Evolutionary conservation across 1,284 basidiomycete genomes (phyloP).

Genomic region (Trichosporon ovoides): DNA sequence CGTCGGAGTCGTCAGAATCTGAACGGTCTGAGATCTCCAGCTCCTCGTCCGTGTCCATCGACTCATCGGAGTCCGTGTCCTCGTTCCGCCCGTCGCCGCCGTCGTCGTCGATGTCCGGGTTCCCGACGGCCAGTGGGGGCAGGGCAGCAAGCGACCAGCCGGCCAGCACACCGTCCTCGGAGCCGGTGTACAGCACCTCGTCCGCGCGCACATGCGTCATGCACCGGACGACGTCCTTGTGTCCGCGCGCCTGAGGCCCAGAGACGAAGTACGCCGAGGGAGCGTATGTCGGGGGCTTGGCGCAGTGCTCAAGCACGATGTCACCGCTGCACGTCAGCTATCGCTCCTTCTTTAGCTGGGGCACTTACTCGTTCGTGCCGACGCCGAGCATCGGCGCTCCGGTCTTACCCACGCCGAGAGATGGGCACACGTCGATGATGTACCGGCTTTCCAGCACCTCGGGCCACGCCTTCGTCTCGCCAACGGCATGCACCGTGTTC

Average conservation of each 20-base stretch:
- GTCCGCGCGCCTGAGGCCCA: constrained; percentile 36
- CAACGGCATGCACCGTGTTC: constrained; percentile 26
- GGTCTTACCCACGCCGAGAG: constrained; percentile 36
- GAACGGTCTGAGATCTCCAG: constrained; percentile 32
- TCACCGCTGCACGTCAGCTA: constrained; percentile 35
- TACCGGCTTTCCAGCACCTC: constrained; percentile 35
- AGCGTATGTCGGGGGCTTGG: constrained; percentile 19
- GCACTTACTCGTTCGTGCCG: constrained; percentile 44
- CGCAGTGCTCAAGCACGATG: constrained; percentile 44
- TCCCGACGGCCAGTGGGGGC: constrained; percentile 33
- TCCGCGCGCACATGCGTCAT: constrained; percentile 43
- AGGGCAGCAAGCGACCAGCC: constrained; percentile 44
- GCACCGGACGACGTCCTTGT: constrained; percentile 47
- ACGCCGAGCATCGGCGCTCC: constrained; percentile 39
- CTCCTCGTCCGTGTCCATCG: constrained; percentile 15
- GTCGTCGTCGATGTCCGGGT: constrained; percentile 41
- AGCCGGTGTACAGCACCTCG: constrained; percentile 48
- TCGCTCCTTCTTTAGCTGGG: too few species aligned
- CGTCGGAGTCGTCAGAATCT: constrained; percentile 26
- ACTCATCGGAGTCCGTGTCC: constrained; percentile 35
- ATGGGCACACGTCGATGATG: constrained; percentile 43
- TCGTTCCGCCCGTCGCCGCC: constrained; percentile 36
- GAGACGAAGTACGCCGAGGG: constrained; percentile 44
- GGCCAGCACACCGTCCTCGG: constrained; percentile 47
- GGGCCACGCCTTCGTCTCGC: constrained; percentile 32